These are phyloP conservation scores for Melastoma malabathricum DNA, from an alignment of 345 rosid species.

Conservation along the genomic window DNA sequence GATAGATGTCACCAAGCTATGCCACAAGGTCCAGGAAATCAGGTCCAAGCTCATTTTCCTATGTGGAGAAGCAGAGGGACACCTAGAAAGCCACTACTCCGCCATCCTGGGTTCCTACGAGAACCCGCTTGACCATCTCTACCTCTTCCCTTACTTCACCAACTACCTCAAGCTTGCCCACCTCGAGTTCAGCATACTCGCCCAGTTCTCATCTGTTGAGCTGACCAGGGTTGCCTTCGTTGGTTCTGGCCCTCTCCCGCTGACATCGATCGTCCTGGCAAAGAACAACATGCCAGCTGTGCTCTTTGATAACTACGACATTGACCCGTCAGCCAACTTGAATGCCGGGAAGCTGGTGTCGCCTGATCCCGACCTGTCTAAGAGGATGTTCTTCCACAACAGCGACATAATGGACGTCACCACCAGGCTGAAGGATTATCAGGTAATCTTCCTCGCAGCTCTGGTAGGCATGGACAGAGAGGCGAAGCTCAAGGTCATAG, in stretches of 20 bases:
- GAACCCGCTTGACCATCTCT: constrained; percentile 59
- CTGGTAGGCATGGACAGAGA: constrained; percentile 76
- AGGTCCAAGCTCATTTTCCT: constrained; percentile 63
- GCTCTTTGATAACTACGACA: constrained; percentile 65
- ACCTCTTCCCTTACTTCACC: constrained; percentile 57
- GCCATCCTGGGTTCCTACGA: constrained; percentile 41
- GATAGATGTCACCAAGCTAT: constrained; percentile 55
- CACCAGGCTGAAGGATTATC: constrained; percentile 30
- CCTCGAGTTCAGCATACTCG: constrained; percentile 53
- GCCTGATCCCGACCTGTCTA: constrained; percentile 52
- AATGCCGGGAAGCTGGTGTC: constrained; percentile 37
- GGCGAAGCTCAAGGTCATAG: constrained; percentile 40
- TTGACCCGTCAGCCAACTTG: constrained; percentile 51
- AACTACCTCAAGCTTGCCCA: constrained; percentile 75
- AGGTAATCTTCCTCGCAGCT: constrained; percentile 82
- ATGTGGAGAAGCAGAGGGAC: constrained; percentile 70
- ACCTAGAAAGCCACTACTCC: constrained; percentile 56
- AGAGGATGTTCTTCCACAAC: constrained; percentile 58
- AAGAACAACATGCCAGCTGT: constrained; percentile 38
- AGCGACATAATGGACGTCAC: constrained; percentile 31
- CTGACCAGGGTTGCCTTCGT: constrained; percentile 62
- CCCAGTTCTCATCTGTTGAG: constrained; percentile 18
- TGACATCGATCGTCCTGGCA: constrained; percentile 70
- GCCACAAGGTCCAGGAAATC: constrained; percentile 37
- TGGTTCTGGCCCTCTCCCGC: constrained; percentile 89